Percentiles rank a stretch among this genome's conserved stretches.
Conservation (phyloP, 352 stramenopile species). For the Aphanomyces invadans region DNA sequence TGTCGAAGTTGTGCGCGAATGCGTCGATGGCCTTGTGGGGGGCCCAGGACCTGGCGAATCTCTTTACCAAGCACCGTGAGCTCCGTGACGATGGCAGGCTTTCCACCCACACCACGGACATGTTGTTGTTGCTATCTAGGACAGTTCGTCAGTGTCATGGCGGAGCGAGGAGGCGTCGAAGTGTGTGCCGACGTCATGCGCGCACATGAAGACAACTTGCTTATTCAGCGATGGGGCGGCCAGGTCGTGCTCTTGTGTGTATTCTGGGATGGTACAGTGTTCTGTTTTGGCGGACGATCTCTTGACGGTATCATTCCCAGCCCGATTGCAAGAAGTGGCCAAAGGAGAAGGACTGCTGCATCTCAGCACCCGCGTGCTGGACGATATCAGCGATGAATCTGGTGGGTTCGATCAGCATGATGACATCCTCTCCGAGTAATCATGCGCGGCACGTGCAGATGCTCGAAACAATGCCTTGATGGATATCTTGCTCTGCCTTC, state of each 20-base stretch:
- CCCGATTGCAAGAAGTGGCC: constrained; percentile 14
- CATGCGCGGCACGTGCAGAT: neutral
- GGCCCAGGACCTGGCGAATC: neutral
- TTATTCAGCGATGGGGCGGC: neutral
- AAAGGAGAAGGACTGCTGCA: constrained; percentile 17
- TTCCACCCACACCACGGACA: neutral
- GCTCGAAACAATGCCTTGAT: neutral
- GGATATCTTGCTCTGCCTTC: constrained; percentile 12
- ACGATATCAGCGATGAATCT: neutral
- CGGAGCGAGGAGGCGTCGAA: constrained; percentile 17
- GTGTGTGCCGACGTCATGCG: constrained; percentile 11
- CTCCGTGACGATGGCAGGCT: neutral
- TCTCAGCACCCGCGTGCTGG: neutral
- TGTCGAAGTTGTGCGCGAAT: constrained; percentile 1
- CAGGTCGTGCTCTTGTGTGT: constrained; percentile 18
- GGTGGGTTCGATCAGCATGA: neutral
- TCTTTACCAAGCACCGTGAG: constrained; percentile 5
- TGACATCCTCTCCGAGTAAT: neutral
- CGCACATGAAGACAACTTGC: constrained; percentile 6
- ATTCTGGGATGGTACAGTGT: constrained; percentile 10
- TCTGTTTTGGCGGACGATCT: neutral
- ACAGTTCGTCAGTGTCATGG: constrained; percentile 8
- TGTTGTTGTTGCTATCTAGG: too few species aligned
- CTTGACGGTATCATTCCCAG: neutral
- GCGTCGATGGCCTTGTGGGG: neutral